phyloP scores from a whole-genome alignment of 768 basidiomycete species.

The Trametes gibbosa region DNA sequence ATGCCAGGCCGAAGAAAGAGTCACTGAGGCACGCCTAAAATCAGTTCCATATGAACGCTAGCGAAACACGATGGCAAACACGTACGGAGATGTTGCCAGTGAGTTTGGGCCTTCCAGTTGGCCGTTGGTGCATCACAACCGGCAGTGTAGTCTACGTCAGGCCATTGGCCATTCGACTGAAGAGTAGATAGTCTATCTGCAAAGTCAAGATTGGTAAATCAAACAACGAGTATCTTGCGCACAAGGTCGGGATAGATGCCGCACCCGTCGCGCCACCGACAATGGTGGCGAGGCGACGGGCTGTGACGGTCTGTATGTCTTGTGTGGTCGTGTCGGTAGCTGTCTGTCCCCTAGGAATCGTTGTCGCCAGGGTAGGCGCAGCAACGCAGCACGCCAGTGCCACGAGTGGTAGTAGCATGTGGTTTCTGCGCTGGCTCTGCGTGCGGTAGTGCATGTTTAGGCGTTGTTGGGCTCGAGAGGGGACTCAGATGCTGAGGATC shows the following conservation, averaged over 20 bases:
- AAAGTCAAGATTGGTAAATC: neutral
- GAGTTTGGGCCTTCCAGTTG: conserved; percentile 65
- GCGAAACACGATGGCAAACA: too few relatives aligned
- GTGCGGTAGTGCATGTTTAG: neutral
- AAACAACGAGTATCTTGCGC: neutral
- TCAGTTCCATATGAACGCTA: too few relatives aligned
- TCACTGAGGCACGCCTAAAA: conserved; percentile 34
- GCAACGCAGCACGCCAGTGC: neutral
- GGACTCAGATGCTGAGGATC: neutral
- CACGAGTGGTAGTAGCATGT: conserved; percentile 1
- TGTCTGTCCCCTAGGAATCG: neutral
- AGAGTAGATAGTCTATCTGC: conserved; percentile 46
- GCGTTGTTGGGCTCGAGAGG: neutral
- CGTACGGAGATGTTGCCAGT: conserved; percentile 41
- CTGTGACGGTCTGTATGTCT: conserved; percentile 36
- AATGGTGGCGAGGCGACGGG: conserved; percentile 42
- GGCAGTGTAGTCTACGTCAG: conserved; percentile 57
- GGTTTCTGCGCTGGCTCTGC: neutral
- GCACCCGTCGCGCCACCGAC: conserved; percentile 37
- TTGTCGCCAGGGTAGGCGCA: neutral
- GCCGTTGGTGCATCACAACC: conserved; percentile 62
- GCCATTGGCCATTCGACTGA: conserved; percentile 45
- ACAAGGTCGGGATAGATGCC: conserved; percentile 41
- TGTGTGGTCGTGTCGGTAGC: conserved; percentile 14
- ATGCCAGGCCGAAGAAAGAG: conserved; percentile 56